Base-by-base conservation (phyloP, 2,329 filamentous ascomycete genomes). In the Xylaria sp. region DNA sequence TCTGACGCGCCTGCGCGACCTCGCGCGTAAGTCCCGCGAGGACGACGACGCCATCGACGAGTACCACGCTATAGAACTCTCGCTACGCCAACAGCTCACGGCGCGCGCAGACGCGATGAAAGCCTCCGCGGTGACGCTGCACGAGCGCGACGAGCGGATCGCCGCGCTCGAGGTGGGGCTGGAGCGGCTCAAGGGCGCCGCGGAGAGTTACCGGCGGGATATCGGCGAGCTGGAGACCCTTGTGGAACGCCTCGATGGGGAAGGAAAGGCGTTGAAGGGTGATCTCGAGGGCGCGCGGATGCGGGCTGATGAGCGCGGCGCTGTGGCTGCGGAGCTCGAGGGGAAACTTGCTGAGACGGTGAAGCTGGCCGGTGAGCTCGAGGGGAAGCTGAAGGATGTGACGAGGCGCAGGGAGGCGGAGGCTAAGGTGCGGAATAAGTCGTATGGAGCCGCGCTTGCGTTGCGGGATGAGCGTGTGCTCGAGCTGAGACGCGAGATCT, bases 21-120 rank as follows among this genome's bases (percentile, higher is more conserved):
- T 90, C 39, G 79, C 84, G 1, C 81, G 81, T 52, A 82, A 81
- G 62, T 80, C 79, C 9, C 83, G 80, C 33, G 84, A 86, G 57
- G 82, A 79, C 49, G 88, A 89, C 57, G 82, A 82, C n/a, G 78
- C 81, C 33, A 86, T 90, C 41, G 88, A 90, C 75, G 86, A 90
- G 78, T 88, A 89, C 77, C 87, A 88, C 74, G 83, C 83, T 25
- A 83, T 86, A 6, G 88, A 90, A 78, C 78, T 82, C 0, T 86
- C 84, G 0, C 80, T 91, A 13, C 83, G 88, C 1, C 83, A 87
- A 70, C 88, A 90, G 73, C 84, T 90, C 3, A 80, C 82, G 10
- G 83, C 86, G 0, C 82, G 87, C 0, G 85, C 88, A 0, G 81
- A 82, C 0, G 85, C 83, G 20, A 86, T 86, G 81, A 84, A 87